phyloP scores from a whole-genome alignment of 176 grass and related monocot genomes.

The Phyllostachys edulis region DNA sequence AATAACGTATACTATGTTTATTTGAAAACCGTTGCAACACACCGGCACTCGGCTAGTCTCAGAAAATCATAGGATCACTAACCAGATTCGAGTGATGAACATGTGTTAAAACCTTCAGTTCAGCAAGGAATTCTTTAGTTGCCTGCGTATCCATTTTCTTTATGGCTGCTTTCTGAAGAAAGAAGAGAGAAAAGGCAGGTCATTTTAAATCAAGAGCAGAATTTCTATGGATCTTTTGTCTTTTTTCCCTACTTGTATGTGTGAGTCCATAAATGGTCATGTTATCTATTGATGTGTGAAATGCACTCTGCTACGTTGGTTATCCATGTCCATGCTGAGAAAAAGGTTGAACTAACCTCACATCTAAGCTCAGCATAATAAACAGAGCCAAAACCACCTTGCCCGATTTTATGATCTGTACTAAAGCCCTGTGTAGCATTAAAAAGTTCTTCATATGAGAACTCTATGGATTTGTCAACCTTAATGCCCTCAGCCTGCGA shows the following conservation, averaged over 20 bases:
- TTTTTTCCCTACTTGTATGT: background rate
- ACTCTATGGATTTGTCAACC: conserved; percentile 88
- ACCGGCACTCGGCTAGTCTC: too few species aligned
- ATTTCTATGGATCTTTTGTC: background rate
- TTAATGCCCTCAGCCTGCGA: conserved; percentile 39
- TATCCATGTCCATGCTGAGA: conserved; percentile 10
- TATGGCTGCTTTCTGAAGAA: conserved; percentile 79
- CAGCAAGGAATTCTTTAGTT: conserved; percentile 85
- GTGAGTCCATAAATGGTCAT: background rate
- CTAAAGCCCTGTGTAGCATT: conserved; percentile 83
- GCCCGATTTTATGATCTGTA: conserved; percentile 85
- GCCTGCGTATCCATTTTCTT: conserved; percentile 97
- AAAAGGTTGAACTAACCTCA: conserved; percentile 60
- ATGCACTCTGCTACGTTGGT: conserved; percentile 4
- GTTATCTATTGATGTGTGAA: background rate
- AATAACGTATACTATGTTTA: too few species aligned
- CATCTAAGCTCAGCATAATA: conserved; percentile 90
- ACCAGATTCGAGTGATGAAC: conserved; percentile 99
- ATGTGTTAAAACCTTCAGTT: conserved; percentile 95
- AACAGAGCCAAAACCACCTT: conserved; percentile 78
- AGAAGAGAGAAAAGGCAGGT: conserved; percentile 19
- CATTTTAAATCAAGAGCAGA: conserved; percentile 29
- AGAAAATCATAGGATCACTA: conserved; percentile 17
- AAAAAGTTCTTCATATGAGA: conserved; percentile 83
- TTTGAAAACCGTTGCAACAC: too few species aligned